Conservation (phyloP, 768 basidiomycete genomes). For the Xanthoconium stramineum region DNA sequence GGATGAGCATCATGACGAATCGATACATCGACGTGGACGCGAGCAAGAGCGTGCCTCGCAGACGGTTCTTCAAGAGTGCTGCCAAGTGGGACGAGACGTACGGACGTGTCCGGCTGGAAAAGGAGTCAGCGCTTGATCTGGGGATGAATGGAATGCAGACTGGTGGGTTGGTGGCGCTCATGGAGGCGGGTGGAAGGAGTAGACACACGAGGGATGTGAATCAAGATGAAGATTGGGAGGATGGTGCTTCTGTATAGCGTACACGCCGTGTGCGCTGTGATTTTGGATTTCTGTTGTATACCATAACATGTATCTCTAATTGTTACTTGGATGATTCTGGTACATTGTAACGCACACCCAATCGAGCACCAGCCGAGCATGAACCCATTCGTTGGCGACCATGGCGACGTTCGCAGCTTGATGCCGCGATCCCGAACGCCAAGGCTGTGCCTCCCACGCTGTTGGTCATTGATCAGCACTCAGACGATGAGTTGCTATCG, state of each 20-base stretch:
- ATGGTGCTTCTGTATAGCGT: slow-evolving; percentile 23
- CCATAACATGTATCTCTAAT: slow-evolving; percentile 5
- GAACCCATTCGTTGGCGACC: too few species aligned
- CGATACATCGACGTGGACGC: slow-evolving; percentile 49
- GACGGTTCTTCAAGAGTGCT: slow-evolving; percentile 59
- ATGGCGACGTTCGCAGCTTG: too few species aligned
- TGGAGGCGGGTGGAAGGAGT: slow-evolving; percentile 24
- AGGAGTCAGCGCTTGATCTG: slow-evolving; percentile 20
- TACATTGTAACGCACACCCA: too few species aligned
- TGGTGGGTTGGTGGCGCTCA: slow-evolving; percentile 20
- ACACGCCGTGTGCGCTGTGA: background rate
- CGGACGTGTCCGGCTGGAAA: slow-evolving; percentile 23
- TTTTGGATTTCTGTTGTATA: background rate
- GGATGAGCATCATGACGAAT: slow-evolving; percentile 69
- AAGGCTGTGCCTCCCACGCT: too few species aligned
- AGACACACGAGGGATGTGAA: slow-evolving; percentile 13
- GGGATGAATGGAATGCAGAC: slow-evolving; percentile 11
- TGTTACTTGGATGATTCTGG: background rate
- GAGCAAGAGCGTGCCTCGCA: slow-evolving; percentile 32
- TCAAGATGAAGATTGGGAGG: slow-evolving; percentile 32
- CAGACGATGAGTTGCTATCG: too few species aligned
- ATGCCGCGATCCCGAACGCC: too few species aligned
- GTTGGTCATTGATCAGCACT: too few species aligned
- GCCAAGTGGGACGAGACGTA: slow-evolving; percentile 35
- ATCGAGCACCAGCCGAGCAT: too few species aligned